phyloP scores from a whole-genome alignment of 257 asterid genomes.

The Rehmannia glutinosa region DNA sequence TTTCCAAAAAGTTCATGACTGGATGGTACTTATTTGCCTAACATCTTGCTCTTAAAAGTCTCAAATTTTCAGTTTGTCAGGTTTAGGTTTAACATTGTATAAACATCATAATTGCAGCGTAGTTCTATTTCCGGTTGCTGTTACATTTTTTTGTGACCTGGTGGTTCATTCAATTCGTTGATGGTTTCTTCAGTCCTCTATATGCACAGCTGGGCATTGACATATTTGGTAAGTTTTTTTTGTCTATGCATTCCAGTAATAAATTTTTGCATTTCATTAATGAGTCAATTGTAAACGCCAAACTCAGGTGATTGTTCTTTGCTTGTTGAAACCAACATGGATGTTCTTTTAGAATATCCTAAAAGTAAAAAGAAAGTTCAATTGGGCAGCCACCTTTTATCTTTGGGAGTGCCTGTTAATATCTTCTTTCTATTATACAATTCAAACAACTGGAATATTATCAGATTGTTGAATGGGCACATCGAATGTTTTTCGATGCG shows the following conservation, averaged over 20 bases:
- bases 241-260: neutral
- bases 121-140: conserved; percentile 88
- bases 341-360: neutral
- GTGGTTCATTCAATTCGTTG: conserved; percentile 96
- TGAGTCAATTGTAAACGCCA: neutral
- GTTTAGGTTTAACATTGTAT: conserved; percentile 14
- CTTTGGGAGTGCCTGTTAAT: neutral
- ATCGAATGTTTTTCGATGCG: neutral
- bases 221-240: conserved; percentile 62
- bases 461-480: conserved; percentile 5
- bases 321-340: neutral
- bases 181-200: conserved; percentile 95
- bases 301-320: neutral
- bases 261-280: neutral
- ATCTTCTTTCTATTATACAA: neutral
- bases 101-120: conserved; percentile 55
- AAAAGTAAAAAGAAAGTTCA: neutral
- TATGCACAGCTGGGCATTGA: conserved; percentile 79
- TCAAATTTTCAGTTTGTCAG: neutral
- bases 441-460: neutral
- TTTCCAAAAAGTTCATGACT: conserved; percentile 93
- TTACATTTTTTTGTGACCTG: conserved; percentile 86
- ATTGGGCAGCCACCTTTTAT: neutral
- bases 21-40: conserved; percentile 65
- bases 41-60: neutral